Evolutionary conservation across 768 basidiomycete species (phyloP).

Genomic region (Xerocomus brunneocitrinus): DNA sequence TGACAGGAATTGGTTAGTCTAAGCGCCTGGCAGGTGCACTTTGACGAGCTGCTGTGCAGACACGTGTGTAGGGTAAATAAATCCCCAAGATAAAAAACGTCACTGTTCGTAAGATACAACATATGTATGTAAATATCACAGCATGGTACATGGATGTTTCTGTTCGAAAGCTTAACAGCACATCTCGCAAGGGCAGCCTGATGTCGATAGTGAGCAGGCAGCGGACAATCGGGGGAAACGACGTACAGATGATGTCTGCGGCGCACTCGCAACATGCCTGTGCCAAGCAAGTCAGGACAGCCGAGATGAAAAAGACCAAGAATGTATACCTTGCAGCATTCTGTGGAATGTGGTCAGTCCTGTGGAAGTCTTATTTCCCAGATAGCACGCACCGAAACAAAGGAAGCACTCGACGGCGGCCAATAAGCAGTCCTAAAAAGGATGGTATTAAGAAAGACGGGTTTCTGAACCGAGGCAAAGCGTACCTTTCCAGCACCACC

Average conservation of each 20-base stretch:
- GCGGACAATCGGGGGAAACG: neutral
- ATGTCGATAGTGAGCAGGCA: neutral
- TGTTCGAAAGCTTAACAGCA: conserved; percentile 45
- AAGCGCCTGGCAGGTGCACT: neutral
- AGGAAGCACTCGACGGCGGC: conserved; percentile 61
- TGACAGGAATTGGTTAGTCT: neutral
- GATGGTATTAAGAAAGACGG: neutral
- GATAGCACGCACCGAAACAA: conserved; percentile 55
- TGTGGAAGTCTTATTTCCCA: neutral
- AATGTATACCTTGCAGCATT: conserved; percentile 61
- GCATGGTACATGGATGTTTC: conserved; percentile 1
- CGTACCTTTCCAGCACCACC: conserved; percentile 65
- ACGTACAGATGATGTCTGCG: conserved; percentile 68
- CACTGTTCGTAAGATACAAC: conserved; percentile 9
- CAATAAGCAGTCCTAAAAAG: conserved; percentile 59
- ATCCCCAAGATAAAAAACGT: neutral
- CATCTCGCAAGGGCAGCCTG: conserved; percentile 81
- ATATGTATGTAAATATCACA: conserved; percentile 6
- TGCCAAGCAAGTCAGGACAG: neutral
- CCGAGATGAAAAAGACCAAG: neutral
- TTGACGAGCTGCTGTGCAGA: neutral
- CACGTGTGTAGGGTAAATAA: neutral
- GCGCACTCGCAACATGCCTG: conserved; percentile 68
- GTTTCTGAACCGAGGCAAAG: neutral
- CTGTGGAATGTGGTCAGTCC: conserved; percentile 28